These are phyloP conservation scores for Dioscorea dumetorum DNA, from an alignment of 106 monocot genomes.

Conservation along the genomic window DNA sequence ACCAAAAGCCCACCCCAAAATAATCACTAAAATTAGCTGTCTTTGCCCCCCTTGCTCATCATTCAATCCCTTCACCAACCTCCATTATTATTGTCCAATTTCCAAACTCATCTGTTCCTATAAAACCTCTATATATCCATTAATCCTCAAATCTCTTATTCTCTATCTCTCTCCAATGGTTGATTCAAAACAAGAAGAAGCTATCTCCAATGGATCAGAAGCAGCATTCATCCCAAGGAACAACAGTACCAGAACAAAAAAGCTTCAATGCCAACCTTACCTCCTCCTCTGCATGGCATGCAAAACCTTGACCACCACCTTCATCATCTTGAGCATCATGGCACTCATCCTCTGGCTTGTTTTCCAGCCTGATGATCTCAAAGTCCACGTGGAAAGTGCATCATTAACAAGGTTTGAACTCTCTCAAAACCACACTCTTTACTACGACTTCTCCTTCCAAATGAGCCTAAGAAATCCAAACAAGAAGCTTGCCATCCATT, in stretches of 20 bases:
- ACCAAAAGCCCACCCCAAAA: too few species aligned
- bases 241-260: neutral
- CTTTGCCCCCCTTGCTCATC: neutral
- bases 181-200: neutral
- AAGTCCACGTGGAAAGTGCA: conserved; percentile 23
- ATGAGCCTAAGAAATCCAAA: conserved; percentile 25
- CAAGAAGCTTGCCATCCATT: conserved; percentile 11
- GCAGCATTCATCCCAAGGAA: neutral
- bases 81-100: neutral
- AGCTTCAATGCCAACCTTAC: neutral
- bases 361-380: conserved; percentile 18
- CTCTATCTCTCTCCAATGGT: neutral
- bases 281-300: conserved; percentile 9
- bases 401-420: conserved; percentile 23
- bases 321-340: conserved; percentile 17
- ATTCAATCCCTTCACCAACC: neutral
- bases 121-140: neutral
- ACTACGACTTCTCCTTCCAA: conserved; percentile 18
- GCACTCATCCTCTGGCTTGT: conserved; percentile 23
- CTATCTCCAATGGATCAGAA: neutral
- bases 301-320: conserved; percentile 3
- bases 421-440: conserved; percentile 9
- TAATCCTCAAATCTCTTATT: neutral
- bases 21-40: neutral
- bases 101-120: neutral